phyloP scores from a whole-genome alignment of 2,329 filamentous ascomycete species.

The Macrophomina tecta region DNA sequence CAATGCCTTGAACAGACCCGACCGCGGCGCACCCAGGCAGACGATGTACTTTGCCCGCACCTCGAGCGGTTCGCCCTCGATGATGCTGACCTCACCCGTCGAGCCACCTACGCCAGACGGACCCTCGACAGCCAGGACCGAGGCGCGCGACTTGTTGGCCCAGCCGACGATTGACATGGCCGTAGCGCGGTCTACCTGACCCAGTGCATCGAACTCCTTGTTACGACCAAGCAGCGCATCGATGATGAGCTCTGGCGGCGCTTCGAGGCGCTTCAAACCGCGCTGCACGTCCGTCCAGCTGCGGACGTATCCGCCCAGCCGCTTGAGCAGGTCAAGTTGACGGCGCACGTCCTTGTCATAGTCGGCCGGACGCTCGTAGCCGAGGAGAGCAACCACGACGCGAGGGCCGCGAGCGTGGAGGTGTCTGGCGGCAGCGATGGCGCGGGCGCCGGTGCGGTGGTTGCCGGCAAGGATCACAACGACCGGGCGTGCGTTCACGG shows the following conservation, averaged over 20 bases:
- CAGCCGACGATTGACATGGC: conserved; percentile 91
- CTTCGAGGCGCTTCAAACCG: conserved; percentile 61
- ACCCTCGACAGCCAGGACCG: conserved; percentile 85
- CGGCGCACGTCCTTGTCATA: conserved; percentile 79
- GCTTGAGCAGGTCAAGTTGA: conserved; percentile 83
- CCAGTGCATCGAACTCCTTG: conserved; percentile 85
- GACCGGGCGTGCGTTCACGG: conserved; percentile 56
- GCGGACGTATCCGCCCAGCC: conserved; percentile 77
- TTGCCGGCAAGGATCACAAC: conserved; percentile 91
- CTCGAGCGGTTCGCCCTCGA: conserved; percentile 79
- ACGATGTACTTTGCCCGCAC: conserved; percentile 84
- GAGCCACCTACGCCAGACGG: conserved; percentile 87
- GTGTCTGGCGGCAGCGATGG: conserved; percentile 84
- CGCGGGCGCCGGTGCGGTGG: conserved; percentile 84
- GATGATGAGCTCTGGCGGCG: conserved; percentile 78
- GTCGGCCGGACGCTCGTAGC: conserved; percentile 81
- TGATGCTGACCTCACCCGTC: conserved; percentile 58
- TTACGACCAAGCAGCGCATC: conserved; percentile 89
- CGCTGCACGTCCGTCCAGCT: conserved; percentile 64
- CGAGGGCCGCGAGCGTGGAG: conserved; percentile 82
- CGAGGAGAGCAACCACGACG: conserved; percentile 82
- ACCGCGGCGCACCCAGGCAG: conserved; percentile 84
- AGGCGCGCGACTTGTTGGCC: conserved; percentile 86
- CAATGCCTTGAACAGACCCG: conserved; percentile 79
- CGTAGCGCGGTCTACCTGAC: conserved; percentile 79